phyloP scores from a whole-genome alignment of 2,329 filamentous ascomycete species.

The Lachnellula willkommii region DNA sequence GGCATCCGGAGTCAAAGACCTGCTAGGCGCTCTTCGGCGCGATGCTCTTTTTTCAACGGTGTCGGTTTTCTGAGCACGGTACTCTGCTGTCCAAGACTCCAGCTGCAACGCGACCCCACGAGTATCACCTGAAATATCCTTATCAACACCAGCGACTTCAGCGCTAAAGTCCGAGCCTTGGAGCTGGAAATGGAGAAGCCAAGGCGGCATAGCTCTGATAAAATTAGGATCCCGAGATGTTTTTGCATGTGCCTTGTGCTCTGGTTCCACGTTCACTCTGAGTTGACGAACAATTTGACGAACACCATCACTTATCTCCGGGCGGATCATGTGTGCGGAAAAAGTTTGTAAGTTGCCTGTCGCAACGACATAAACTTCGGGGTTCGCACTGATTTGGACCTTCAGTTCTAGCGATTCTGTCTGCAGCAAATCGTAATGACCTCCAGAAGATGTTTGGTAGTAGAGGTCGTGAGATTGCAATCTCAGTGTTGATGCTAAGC shows the following conservation, averaged over 20 bases:
- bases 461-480: slow-evolving; percentile 85
- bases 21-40: slow-evolving; percentile 69
- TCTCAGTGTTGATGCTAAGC: slow-evolving; percentile 73
- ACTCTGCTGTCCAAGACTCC: slow-evolving; percentile 83
- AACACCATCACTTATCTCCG: slow-evolving; percentile 88
- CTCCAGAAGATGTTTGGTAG: slow-evolving; percentile 81
- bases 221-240: slow-evolving; percentile 58
- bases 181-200: slow-evolving; percentile 78
- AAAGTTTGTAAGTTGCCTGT: slow-evolving; percentile 80
- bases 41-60: slow-evolving; percentile 50
- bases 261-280: slow-evolving; percentile 61
- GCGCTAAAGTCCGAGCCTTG: slow-evolving; percentile 86
- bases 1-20: slow-evolving; percentile 62
- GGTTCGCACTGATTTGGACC: slow-evolving; percentile 75
- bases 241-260: slow-evolving; percentile 48
- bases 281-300: slow-evolving; percentile 87
- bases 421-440: slow-evolving; percentile 78
- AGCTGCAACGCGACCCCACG: slow-evolving; percentile 81
- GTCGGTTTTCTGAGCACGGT: slow-evolving; percentile 74
- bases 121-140: slow-evolving; percentile 73
- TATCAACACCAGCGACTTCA: slow-evolving; percentile 84
- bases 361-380: slow-evolving; percentile 76
- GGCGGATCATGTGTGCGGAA: slow-evolving; percentile 80
- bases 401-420: slow-evolving; percentile 87
- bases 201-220: slow-evolving; percentile 71